A percentile compares a stretch with the other conserved stretches of the same genome.
Evolutionary conservation across 2,329 filamentous ascomycete species (phyloP).

Genomic region (Aspergillus sp.): DNA sequence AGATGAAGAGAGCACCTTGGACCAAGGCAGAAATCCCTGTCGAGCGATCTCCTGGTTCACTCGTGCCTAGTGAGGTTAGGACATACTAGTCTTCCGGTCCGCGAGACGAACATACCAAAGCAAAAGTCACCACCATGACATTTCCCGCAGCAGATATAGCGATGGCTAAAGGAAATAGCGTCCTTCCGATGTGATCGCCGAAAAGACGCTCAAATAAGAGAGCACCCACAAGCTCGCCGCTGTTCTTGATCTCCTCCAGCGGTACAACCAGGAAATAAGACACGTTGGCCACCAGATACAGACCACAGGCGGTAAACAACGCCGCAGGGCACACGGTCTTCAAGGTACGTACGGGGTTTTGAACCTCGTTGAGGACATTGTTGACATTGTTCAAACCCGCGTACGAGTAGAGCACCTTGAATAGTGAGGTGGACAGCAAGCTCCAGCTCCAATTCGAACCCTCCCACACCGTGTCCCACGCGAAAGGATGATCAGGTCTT

Average conservation of each 20-base stretch:
- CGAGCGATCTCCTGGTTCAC: slow-evolving; percentile 72
- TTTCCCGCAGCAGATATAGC: slow-evolving; percentile 69
- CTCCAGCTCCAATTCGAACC: slow-evolving; percentile 69
- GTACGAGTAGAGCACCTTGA: slow-evolving; percentile 68
- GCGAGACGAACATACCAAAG: slow-evolving; percentile 51
- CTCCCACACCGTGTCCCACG: slow-evolving; percentile 60
- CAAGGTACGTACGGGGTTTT: slow-evolving; percentile 65
- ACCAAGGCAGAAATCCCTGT: slow-evolving; percentile 68
- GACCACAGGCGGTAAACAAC: slow-evolving; percentile 59
- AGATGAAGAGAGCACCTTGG: slow-evolving; percentile 61
- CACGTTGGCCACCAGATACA: slow-evolving; percentile 68
- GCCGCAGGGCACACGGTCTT: slow-evolving; percentile 62
- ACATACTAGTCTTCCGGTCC: background rate
- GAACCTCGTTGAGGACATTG: slow-evolving; percentile 71
- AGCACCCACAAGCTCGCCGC: slow-evolving; percentile 67
- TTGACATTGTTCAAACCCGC: slow-evolving; percentile 66
- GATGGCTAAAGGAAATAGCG: slow-evolving; percentile 62
- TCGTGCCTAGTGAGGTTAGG: slow-evolving; percentile 51
- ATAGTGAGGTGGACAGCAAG: slow-evolving; percentile 62
- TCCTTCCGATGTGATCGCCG: slow-evolving; percentile 57
- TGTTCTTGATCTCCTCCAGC: slow-evolving; percentile 64
- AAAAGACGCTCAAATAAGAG: slow-evolving; percentile 67
- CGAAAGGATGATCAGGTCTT: slow-evolving; percentile 8
- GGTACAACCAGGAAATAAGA: slow-evolving; percentile 66
- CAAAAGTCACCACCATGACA: slow-evolving; percentile 66